Evolutionary conservation across 2,329 filamentous ascomycete species (phyloP).

Genomic region (Hymenoscyphus salicellus): DNA sequence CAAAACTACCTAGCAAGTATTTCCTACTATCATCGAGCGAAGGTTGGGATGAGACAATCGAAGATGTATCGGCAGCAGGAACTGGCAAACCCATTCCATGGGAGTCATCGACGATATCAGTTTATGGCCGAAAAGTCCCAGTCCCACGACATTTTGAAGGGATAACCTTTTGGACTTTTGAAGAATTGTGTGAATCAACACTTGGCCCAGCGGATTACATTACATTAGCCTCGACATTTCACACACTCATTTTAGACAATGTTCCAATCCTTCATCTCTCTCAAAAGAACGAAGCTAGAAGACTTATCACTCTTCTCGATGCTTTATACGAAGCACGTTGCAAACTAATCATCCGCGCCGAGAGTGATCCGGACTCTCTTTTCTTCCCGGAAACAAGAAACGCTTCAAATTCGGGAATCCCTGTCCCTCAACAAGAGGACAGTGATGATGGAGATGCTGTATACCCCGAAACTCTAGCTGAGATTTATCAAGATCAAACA

Average conservation of each 20-base stretch:
- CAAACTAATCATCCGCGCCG: slow-evolving; percentile 68
- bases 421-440: slow-evolving; percentile 37
- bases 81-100: slow-evolving; percentile 39
- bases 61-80: slow-evolving; percentile 21
- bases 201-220: slow-evolving; percentile 82
- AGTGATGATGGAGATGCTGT: slow-evolving; percentile 48
- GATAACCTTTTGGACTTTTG: slow-evolving; percentile 63
- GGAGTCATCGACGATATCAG: slow-evolving; percentile 43
- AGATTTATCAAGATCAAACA: slow-evolving; percentile 75
- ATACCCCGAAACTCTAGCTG: slow-evolving; percentile 63
- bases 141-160: slow-evolving; percentile 59
- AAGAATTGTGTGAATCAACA: slow-evolving; percentile 59
- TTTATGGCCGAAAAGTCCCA: slow-evolving; percentile 62
- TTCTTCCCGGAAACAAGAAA: slow-evolving; percentile 65
- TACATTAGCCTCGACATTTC: slow-evolving; percentile 73
- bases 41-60: slow-evolving; percentile 29
- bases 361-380: slow-evolving; percentile 65
- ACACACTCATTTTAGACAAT: slow-evolving; percentile 71
- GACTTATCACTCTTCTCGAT: slow-evolving; percentile 77
- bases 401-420: slow-evolving; percentile 16
- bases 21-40: slow-evolving; percentile 25
- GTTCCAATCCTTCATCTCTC: slow-evolving; percentile 64
- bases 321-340: slow-evolving; percentile 80
- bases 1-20: slow-evolving; percentile 30
- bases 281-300: slow-evolving; percentile 76